Percentiles rank a stretch among this genome's conserved stretches.
Evolutionary conservation across 305 asterid genomes (phyloP).

Genomic region (Fraxinus nigra): DNA sequence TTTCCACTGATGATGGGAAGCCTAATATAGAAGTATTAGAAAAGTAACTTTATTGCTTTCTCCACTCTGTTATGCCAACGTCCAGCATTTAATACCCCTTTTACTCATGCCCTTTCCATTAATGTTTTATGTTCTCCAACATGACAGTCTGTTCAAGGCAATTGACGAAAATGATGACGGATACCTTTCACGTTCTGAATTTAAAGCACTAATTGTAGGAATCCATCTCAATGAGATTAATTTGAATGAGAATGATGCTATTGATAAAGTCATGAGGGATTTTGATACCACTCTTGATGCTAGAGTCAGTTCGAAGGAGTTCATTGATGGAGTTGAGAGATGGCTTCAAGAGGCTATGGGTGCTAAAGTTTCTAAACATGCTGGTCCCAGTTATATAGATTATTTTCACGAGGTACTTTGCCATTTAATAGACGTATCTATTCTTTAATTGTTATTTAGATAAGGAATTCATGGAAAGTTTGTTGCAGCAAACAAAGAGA

Average conservation of each 20-base stretch:
- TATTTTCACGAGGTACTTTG: slow-evolving; percentile 62
- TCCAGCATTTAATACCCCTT: background rate
- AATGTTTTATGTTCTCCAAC: slow-evolving; percentile 1
- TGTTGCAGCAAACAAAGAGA: slow-evolving; percentile 76
- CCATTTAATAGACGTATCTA: slow-evolving; percentile 4
- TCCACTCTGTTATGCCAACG: background rate
- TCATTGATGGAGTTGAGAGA: slow-evolving; percentile 53
- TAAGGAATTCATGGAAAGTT: slow-evolving; percentile 4
- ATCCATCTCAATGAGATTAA: slow-evolving; percentile 62
- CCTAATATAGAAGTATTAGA: slow-evolving; percentile 53
- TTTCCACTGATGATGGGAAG: slow-evolving; percentile 61
- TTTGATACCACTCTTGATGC: slow-evolving; percentile 60
- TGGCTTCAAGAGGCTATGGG: slow-evolving; percentile 83
- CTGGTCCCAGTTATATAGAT: slow-evolving; percentile 57
- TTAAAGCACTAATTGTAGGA: slow-evolving; percentile 71
- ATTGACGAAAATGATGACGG: slow-evolving; percentile 62
- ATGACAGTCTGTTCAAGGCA: slow-evolving; percentile 58
- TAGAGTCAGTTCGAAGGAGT: slow-evolving; percentile 44
- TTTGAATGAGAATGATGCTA: slow-evolving; percentile 57
- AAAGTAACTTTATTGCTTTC: slow-evolving; percentile 40
- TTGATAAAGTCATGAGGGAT: slow-evolving; percentile 65
- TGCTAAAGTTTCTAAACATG: slow-evolving; percentile 29
- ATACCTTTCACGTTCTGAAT: slow-evolving; percentile 53
- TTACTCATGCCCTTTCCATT: slow-evolving; percentile 4
- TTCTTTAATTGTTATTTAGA: background rate